A percentile compares a stretch with the other conserved stretches of the same genome.
Conservation (phyloP, 2,329 filamentous ascomycete species). For the Diaporthe velutina region DNA sequence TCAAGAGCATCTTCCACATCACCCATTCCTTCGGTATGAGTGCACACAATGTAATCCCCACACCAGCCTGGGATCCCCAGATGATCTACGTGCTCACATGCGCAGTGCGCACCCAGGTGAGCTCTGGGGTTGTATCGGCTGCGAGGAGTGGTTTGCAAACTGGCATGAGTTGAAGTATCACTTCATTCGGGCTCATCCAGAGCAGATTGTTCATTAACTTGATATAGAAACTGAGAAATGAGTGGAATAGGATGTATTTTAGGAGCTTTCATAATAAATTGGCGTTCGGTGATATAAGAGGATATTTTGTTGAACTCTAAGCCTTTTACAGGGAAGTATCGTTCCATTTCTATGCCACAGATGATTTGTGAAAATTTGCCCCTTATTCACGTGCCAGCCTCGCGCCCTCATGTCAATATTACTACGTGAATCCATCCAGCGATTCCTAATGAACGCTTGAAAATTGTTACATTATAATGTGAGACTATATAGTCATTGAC, state of each 20-base stretch:
- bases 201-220: not conserved
- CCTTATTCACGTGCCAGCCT: too few species aligned
- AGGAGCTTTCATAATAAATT: too few species aligned
- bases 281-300: not conserved
- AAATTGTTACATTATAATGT: not conserved
- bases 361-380: too few species aligned
- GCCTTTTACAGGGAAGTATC: too few species aligned
- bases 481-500: not conserved
- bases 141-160: not conserved
- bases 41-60: not conserved
- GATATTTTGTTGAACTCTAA: too few species aligned
- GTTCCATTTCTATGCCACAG: too few species aligned
- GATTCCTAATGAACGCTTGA: not conserved
- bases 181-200: not conserved
- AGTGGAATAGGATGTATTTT: not conserved
- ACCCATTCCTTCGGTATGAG: not conserved
- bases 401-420: too few species aligned
- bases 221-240: not conserved
- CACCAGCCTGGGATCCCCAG: not conserved
- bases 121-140: not conserved
- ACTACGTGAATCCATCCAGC: not conserved
- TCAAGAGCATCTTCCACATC: not conserved
- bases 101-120: not conserved
- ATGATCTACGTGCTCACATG: not conserved
- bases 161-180: not conserved